Evolutionary conservation across 768 basidiomycete species (phyloP).

Genomic region (Rhizopogon vulgaris): DNA sequence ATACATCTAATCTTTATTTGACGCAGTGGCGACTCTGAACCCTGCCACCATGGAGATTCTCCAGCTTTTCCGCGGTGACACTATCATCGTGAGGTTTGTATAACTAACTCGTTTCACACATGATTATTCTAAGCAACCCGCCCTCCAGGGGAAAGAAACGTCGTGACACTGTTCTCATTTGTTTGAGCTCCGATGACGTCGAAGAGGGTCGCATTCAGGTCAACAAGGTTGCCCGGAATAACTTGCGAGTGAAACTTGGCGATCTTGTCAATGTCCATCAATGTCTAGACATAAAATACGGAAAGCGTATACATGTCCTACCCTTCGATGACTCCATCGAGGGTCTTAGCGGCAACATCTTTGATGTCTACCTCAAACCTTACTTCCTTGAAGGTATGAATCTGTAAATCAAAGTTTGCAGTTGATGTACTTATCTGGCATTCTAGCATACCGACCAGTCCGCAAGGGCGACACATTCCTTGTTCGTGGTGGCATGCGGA

Average conservation of each 20-base stretch:
- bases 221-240: slow-evolving; percentile 99
- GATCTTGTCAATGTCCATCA: slow-evolving; percentile 95
- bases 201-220: slow-evolving; percentile 97
- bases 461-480: slow-evolving; percentile 99
- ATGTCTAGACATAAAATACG: slow-evolving; percentile 97
- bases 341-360: slow-evolving; percentile 96
- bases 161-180: slow-evolving; percentile 95
- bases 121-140: not conserved
- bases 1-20: slow-evolving; percentile 9
- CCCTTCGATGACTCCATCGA: slow-evolving; percentile 99
- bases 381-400: slow-evolving; percentile 91
- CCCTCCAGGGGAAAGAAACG: slow-evolving; percentile 86
- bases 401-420: not conserved
- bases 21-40: slow-evolving; percentile 84
- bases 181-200: slow-evolving; percentile 90
- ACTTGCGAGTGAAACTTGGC: slow-evolving; percentile 94
- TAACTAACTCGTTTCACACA: not conserved
- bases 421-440: slow-evolving; percentile 5
- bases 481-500: slow-evolving; percentile 96
- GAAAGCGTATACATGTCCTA: slow-evolving; percentile 93
- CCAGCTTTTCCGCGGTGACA: slow-evolving; percentile 93
- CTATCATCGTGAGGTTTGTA: slow-evolving; percentile 84
- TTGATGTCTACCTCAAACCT: slow-evolving; percentile 97
- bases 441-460: slow-evolving; percentile 81
- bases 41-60: slow-evolving; percentile 95